Conservation (phyloP, 805 yeast genomes). For the Yarrowia divulgata region DNA sequence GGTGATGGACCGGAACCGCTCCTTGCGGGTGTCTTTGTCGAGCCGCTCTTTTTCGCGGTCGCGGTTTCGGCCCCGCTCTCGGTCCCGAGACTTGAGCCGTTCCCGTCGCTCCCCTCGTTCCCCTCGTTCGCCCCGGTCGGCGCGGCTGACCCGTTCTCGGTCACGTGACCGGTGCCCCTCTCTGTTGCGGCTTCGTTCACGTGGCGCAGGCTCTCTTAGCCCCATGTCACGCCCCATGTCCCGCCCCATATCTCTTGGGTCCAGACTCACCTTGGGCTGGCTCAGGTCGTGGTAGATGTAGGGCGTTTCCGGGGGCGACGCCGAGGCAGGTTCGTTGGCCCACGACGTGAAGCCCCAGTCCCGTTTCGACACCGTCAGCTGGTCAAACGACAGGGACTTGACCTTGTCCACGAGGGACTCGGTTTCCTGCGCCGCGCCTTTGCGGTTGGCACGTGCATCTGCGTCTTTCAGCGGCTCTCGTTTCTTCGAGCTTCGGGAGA, state of each 20-base stretch:
- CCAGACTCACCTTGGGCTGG: conserved; percentile 29
- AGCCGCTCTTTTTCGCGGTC: conserved; percentile 15
- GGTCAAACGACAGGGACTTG: conserved; percentile 27
- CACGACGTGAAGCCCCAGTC: conserved; percentile 31
- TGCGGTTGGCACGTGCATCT: conserved; percentile 16
- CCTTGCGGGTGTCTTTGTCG: conserved; percentile 13
- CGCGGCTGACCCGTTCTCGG: neutral
- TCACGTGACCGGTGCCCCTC: conserved; percentile 4
- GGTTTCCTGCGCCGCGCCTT: neutral
- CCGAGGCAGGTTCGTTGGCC: conserved; percentile 22
- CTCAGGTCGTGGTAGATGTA: conserved; percentile 23
- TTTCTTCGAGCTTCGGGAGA: conserved; percentile 21
- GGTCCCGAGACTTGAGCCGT: conserved; percentile 21
- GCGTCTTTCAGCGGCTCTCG: conserved; percentile 35
- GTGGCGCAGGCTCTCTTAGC: neutral
- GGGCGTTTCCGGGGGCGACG: conserved; percentile 25
- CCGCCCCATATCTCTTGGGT: neutral
- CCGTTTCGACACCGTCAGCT: conserved; percentile 22
- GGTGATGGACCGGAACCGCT: conserved; percentile 25
- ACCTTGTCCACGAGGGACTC: conserved; percentile 33
- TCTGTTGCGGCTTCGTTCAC: neutral
- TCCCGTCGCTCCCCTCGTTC: conserved; percentile 1
- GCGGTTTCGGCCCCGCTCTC: neutral
- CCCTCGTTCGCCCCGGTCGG: neutral
- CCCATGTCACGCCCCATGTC: no score